Conservation (phyloP, 768 basidiomycete genomes). For the Pleurotus pulmonarius region DNA sequence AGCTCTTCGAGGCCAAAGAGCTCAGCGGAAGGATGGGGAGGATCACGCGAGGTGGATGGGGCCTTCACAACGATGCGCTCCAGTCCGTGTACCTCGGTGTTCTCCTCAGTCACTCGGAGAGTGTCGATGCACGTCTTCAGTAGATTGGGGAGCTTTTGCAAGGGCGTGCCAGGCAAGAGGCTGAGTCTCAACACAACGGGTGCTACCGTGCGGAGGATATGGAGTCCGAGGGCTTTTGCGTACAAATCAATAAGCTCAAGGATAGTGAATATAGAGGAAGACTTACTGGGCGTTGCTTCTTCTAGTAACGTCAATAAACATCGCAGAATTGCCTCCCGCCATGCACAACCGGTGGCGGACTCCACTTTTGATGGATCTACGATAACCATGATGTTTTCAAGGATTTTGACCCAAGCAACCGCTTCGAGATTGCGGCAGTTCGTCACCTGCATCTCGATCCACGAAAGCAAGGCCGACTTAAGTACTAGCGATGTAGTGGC, state of each 20-base stretch:
- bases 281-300: slow-evolving; percentile 13
- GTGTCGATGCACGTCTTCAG: slow-evolving; percentile 23
- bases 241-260: slow-evolving; percentile 8
- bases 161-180: slow-evolving; percentile 23
- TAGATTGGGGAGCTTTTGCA: slow-evolving; percentile 23
- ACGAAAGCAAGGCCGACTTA: slow-evolving; percentile 68
- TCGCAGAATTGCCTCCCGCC: slow-evolving; percentile 52
- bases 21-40: slow-evolving; percentile 29
- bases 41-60: slow-evolving; percentile 9
- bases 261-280: background rate
- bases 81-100: background rate
- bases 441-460: slow-evolving; percentile 76
- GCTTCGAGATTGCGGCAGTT: slow-evolving; percentile 32
- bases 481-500: slow-evolving; percentile 71
- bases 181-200: slow-evolving; percentile 32
- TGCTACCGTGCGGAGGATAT: slow-evolving; percentile 15
- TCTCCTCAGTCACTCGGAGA: slow-evolving; percentile 25
- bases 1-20: slow-evolving; percentile 29
- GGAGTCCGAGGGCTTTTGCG: slow-evolving; percentile 8
- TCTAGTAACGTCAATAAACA: slow-evolving; percentile 44
- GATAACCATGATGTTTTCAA: slow-evolving; percentile 59
- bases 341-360: slow-evolving; percentile 51
- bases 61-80: background rate
- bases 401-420: slow-evolving; percentile 60
- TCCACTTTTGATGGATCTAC: slow-evolving; percentile 50